phyloP scores from a whole-genome alignment of 208 protist species.

The Entamoeba invadens region DNA sequence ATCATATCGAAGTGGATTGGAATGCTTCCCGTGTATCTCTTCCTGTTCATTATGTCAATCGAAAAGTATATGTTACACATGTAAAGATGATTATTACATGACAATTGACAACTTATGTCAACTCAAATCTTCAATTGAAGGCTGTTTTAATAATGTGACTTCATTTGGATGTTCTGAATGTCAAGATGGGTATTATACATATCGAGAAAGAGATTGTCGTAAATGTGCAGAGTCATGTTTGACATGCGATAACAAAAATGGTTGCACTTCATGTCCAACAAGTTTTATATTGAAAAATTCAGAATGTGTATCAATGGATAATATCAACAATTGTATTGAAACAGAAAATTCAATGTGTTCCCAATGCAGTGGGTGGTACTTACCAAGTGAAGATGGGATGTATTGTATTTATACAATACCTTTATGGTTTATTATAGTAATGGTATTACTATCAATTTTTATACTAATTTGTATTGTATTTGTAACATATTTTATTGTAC shows the following conservation, averaged over 20 bases:
- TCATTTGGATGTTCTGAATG: not conserved
- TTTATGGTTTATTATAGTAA: not conserved
- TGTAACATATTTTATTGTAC: not conserved
- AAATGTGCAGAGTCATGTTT: not conserved
- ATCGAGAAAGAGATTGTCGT: not conserved
- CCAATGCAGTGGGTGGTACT: not conserved
- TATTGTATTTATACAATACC: not conserved
- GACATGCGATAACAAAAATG: not conserved
- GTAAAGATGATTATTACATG: not conserved
- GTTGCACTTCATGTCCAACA: not conserved
- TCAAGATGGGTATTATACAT: not conserved
- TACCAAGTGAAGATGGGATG: not conserved
- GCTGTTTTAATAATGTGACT: not conserved
- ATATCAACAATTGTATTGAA: not conserved
- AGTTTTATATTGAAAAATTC: not conserved
- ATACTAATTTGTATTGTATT: not conserved
- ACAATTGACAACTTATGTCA: not conserved
- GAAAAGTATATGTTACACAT: not conserved
- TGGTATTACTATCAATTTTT: not conserved
- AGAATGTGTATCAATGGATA: not conserved
- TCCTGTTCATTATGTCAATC: not conserved
- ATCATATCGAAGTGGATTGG: not conserved
- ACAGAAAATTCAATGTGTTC: not conserved
- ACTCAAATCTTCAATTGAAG: not conserved
- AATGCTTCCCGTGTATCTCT: not conserved